Evolutionary conservation across 2,329 filamentous ascomycete genomes (phyloP).

Genomic region (Beauveria sp.): DNA sequence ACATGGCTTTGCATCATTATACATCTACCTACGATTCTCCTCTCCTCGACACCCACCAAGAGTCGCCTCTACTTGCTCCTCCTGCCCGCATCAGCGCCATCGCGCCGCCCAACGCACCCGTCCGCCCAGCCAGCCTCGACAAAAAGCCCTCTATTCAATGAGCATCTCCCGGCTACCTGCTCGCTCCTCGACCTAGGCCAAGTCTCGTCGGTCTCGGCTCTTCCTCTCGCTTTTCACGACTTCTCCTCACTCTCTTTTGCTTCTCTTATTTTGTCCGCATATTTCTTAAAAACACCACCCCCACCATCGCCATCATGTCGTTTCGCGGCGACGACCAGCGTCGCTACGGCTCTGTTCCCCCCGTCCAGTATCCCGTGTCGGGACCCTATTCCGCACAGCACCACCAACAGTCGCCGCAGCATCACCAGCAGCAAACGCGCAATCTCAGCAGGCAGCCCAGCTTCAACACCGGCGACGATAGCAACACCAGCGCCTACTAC

Average conservation of each 20-base stretch:
- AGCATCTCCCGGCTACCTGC: neutral
- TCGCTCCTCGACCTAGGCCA: neutral
- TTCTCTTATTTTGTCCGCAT: neutral
- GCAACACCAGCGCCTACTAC: slow-evolving; percentile 37
- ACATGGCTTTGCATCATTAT: neutral
- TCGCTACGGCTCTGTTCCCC: slow-evolving; percentile 59
- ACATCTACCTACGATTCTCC: neutral
- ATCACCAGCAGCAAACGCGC: slow-evolving; percentile 22
- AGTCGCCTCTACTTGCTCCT: neutral
- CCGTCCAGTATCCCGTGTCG: slow-evolving; percentile 54
- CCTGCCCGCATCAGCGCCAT: neutral
- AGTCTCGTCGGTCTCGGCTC: neutral
- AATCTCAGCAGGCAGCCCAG: slow-evolving; percentile 51
- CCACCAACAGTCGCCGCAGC: slow-evolving; percentile 21
- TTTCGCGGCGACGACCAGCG: slow-evolving; percentile 56
- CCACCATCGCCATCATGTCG: slow-evolving; percentile 40
- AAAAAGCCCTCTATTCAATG: slow-evolving; percentile 1
- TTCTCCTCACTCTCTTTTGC: neutral
- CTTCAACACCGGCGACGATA: slow-evolving; percentile 71
- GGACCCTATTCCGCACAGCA: slow-evolving; percentile 21
- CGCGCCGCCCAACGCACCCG: neutral
- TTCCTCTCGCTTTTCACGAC: neutral
- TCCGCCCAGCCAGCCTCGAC: neutral
- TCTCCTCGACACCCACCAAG: neutral
- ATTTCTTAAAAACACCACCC: neutral